A percentile compares a stretch with the other conserved stretches of the same genome.
Conservation (phyloP, 2,329 filamentous ascomycete genomes). For the Pleoardoris graminearum region DNA sequence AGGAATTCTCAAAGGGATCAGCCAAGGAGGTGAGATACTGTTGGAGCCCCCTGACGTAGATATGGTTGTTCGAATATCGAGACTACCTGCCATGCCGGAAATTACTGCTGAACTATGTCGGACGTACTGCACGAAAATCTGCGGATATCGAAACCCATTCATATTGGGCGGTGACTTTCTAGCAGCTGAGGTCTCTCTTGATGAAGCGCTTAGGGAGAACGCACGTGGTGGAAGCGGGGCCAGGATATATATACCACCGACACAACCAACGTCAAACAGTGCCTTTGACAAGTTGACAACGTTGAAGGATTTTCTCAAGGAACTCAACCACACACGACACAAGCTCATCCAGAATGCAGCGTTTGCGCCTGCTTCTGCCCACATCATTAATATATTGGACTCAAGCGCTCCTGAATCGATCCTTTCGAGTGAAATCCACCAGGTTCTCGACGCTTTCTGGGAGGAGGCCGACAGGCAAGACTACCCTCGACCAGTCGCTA, state of each 20-base stretch:
- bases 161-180: slow-evolving; percentile 6
- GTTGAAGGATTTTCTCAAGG: slow-evolving; percentile 28
- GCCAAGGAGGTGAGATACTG: background rate
- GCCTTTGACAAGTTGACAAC: background rate
- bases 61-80: slow-evolving; percentile 42
- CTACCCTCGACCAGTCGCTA: slow-evolving; percentile 47
- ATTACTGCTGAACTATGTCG: slow-evolving; percentile 47
- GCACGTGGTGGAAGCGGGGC: slow-evolving; percentile 2
- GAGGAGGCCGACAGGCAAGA: slow-evolving; percentile 54
- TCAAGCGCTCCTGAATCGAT: slow-evolving; percentile 6
- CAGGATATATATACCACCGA: background rate
- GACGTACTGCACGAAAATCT: slow-evolving; percentile 33
- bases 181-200: slow-evolving; percentile 25
- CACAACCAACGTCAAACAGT: background rate
- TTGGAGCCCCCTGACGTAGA: slow-evolving; percentile 34
- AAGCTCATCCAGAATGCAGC: slow-evolving; percentile 34
- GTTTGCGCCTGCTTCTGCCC: slow-evolving; percentile 33
- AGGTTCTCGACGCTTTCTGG: slow-evolving; percentile 47
- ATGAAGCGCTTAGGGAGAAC: slow-evolving; percentile 8
- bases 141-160: slow-evolving; percentile 17
- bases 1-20: slow-evolving; percentile 45
- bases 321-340: slow-evolving; percentile 33
- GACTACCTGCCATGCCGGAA: slow-evolving; percentile 48
- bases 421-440: slow-evolving; percentile 21
- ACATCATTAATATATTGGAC: slow-evolving; percentile 28